Evolutionary conservation across 805 yeast genomes (phyloP).

Genomic region (Candida ponderosae): DNA sequence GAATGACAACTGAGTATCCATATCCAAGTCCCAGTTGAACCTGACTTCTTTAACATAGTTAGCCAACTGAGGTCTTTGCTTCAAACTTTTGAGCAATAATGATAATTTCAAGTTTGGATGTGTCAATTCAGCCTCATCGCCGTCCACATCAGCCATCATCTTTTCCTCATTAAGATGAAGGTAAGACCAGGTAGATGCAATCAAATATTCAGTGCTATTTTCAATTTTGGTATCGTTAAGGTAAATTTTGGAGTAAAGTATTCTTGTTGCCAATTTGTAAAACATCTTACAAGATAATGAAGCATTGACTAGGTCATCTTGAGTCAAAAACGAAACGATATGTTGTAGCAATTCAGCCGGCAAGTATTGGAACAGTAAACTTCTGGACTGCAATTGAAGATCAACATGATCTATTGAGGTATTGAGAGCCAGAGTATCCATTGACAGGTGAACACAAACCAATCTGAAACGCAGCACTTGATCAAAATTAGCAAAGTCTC

Average conservation of each 20-base stretch:
- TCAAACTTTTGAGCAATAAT: constrained; percentile 20
- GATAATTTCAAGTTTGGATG: constrained; percentile 23
- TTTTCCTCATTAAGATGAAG: constrained; percentile 9
- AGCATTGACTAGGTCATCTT: constrained; percentile 22
- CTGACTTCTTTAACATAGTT: constrained; percentile 28
- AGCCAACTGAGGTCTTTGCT: constrained; percentile 12
- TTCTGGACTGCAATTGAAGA: too few species aligned
- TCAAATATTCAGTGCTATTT: constrained; percentile 21
- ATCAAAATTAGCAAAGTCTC: too few species aligned
- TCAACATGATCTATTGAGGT: too few species aligned
- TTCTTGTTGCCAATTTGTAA: constrained; percentile 22
- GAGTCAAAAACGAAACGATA: constrained; percentile 20
- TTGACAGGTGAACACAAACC: too few species aligned
- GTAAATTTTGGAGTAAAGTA: constrained; percentile 29
- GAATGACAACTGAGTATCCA: constrained; percentile 22
- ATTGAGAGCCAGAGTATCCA: too few species aligned
- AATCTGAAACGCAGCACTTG: too few species aligned
- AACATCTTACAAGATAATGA: constrained; percentile 20
- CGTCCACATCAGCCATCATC: constrained; percentile 16
- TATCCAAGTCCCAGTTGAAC: constrained; percentile 34
- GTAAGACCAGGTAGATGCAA: constrained; percentile 34
- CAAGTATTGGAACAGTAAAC: not conserved
- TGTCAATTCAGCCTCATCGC: constrained; percentile 19
- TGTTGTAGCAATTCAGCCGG: constrained; percentile 15
- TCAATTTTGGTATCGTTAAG: constrained; percentile 34